Percentiles rank a stretch among this genome's conserved stretches.
Conservation (phyloP, 441 rosid species). For the Gossypium trilobum region DNA sequence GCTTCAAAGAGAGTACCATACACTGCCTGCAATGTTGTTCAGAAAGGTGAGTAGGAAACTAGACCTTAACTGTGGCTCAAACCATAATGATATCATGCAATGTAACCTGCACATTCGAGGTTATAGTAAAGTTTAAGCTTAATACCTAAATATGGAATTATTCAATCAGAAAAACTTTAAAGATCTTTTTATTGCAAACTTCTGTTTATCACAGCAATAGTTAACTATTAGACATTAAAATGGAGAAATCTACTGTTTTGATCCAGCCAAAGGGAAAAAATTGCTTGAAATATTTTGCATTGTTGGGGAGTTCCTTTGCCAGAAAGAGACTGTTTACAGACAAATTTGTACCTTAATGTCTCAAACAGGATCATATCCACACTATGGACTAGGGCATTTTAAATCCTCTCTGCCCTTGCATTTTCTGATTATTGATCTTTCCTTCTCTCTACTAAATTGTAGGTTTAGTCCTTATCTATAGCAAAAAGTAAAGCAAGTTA, state of each 20-base stretch:
- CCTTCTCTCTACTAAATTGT: not conserved
- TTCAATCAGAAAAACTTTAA: not conserved
- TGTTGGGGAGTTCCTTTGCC: not conserved
- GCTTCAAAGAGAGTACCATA: constrained; percentile 97
- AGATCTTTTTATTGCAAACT: not conserved
- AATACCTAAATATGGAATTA: not conserved
- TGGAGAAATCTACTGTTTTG: not conserved
- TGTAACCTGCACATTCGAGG: not conserved
- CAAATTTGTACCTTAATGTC: not conserved
- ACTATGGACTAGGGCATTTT: not conserved
- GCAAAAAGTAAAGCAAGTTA: not conserved
- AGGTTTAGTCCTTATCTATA: not conserved
- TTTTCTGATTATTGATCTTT: not conserved
- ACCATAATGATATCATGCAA: not conserved
- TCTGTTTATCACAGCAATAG: not conserved
- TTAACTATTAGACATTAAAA: not conserved
- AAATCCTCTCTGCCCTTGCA: not conserved
- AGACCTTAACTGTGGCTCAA: not conserved
- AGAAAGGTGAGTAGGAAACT: not conserved
- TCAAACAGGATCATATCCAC: not conserved
- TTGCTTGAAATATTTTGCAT: not conserved
- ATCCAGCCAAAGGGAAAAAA: not conserved
- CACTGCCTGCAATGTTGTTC: constrained; percentile 51
- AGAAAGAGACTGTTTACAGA: not conserved
- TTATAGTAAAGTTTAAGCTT: not conserved